These are phyloP conservation scores for Malus hybrid DNA, from an alignment of 331 rosid genomes.

Conservation along the genomic window DNA sequence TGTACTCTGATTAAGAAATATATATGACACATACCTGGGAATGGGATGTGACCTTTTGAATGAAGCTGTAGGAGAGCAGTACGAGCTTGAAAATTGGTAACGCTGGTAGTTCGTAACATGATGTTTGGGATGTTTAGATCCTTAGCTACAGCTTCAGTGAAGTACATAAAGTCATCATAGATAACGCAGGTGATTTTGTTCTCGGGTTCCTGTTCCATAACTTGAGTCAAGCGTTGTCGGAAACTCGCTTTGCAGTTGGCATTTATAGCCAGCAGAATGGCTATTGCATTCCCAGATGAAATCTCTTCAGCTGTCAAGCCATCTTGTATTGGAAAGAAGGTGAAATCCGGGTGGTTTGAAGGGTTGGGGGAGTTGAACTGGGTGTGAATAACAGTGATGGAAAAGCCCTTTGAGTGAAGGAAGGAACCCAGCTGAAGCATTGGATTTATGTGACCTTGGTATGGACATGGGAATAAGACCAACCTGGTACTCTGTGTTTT, in stretches of 20 bases:
- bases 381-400: slow-evolving; percentile 21
- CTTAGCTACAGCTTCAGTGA: slow-evolving; percentile 2
- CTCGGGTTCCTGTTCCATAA: not conserved
- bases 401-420: slow-evolving; percentile 23
- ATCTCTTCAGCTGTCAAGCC: not conserved
- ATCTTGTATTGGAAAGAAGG: slow-evolving; percentile 1
- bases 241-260: not conserved
- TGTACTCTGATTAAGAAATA: no score
- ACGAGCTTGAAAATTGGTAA: not conserved
- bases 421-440: slow-evolving; percentile 30
- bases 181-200: not conserved
- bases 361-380: slow-evolving; percentile 21
- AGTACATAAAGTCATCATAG: slow-evolving; percentile 7
- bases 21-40: not conserved
- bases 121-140: slow-evolving; percentile 2
- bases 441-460: slow-evolving; percentile 31
- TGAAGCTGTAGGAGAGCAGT: not conserved
- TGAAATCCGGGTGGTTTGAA: slow-evolving; percentile 6
- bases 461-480: slow-evolving; percentile 26
- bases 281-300: not conserved
- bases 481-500: not conserved
- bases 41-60: not conserved
- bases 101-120: not conserved
- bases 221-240: not conserved
- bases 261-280: not conserved